Conservation (phyloP, 192 early-diverging fungal genomes). For the Coemansia sp. region DNA sequence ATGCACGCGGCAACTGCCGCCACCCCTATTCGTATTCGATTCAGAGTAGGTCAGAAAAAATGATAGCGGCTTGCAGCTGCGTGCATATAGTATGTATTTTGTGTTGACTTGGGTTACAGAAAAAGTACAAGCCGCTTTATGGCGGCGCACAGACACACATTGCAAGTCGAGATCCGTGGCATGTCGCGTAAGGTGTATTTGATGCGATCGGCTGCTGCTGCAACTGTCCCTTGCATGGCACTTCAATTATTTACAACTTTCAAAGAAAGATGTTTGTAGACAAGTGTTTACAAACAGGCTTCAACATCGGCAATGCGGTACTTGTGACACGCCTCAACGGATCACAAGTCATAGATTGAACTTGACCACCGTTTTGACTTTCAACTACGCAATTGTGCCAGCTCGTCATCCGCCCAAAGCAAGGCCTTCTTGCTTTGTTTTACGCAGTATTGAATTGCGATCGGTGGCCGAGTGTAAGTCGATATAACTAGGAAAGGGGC, state of each 20-base stretch:
- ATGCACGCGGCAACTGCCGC: constrained; percentile 5
- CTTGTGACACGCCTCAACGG: neutral
- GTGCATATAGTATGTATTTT: neutral
- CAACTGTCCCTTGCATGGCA: neutral
- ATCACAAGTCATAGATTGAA: neutral
- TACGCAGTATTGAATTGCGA: neutral
- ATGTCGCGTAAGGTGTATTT: neutral
- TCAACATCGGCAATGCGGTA: neutral
- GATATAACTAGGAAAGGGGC: neutral
- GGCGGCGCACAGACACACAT: neutral
- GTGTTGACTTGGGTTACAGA: neutral
- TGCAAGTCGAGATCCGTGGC: neutral
- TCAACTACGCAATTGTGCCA: neutral
- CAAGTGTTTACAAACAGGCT: neutral
- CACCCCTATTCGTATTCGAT: neutral
- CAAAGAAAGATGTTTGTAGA: neutral
- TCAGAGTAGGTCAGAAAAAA: neutral
- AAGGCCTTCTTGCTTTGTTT: neutral
- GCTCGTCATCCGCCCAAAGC: neutral
- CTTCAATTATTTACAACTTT: neutral
- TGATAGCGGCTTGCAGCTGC: neutral
- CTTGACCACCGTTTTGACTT: neutral
- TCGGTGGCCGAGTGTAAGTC: neutral
- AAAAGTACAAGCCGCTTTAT: neutral
- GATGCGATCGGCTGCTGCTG: neutral